Conservation (phyloP, 2,329 filamentous ascomycete genomes). For the Tolypocladium amazonense region DNA sequence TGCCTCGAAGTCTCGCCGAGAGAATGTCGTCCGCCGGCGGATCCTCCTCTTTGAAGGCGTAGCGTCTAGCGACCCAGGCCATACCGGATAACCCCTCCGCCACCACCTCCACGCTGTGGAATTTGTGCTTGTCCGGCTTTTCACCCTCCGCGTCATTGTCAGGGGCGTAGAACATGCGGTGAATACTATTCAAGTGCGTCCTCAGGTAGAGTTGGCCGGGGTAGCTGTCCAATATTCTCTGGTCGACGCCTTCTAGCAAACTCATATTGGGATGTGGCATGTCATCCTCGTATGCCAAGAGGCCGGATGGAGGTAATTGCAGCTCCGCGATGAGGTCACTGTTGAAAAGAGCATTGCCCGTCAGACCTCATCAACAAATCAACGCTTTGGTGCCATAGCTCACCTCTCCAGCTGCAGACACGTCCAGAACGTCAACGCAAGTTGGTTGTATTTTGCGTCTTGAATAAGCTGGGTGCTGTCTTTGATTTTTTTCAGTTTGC, state of each 20-base stretch:
- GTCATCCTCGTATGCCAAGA: conserved; percentile 49
- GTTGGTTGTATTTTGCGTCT: conserved; percentile 44
- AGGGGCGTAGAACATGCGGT: conserved; percentile 43
- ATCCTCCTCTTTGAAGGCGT: conserved; percentile 54
- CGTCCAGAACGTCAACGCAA: conserved; percentile 80
- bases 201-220: conserved; percentile 52
- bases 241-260: conserved; percentile 29
- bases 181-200: conserved; percentile 54
- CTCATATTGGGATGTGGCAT: conserved; percentile 56
- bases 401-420: conserved; percentile 86
- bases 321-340: conserved; percentile 91
- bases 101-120: conserved; percentile 35
- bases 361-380: background rate
- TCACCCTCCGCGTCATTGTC: conserved; percentile 21
- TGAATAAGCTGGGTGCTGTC: conserved; percentile 25
- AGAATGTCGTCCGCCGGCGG: conserved; percentile 67
- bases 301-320: conserved; percentile 47
- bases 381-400: conserved; percentile 3
- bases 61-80: conserved; percentile 37
- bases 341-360: background rate
- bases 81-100: conserved; percentile 30
- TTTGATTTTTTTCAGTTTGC: conserved; percentile 33
- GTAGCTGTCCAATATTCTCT: conserved; percentile 47
- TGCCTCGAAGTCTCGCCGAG: conserved; percentile 73
- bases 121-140: conserved; percentile 21